These are phyloP conservation scores for Fusarium musae DNA, from an alignment of 2,329 filamentous ascomycete genomes.

Conservation along the genomic window DNA sequence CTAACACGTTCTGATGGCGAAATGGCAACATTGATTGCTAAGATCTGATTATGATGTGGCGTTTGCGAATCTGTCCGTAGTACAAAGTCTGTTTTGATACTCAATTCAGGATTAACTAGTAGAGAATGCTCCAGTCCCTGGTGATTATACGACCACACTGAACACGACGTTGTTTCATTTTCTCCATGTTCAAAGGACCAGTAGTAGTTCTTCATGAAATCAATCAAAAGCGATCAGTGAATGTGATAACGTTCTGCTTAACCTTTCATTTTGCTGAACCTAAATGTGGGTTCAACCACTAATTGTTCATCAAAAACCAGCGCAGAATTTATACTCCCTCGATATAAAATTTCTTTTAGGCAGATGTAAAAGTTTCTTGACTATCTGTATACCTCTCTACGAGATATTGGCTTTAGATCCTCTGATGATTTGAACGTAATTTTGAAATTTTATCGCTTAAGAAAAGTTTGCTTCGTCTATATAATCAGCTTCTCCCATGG, in stretches of 20 bases:
- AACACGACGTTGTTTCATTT: not conserved
- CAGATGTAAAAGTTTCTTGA: not conserved
- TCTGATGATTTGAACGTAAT: not conserved
- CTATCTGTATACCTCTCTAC: not conserved
- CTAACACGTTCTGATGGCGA: not conserved
- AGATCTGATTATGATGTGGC: not conserved
- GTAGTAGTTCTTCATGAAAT: not conserved
- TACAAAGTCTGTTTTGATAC: not conserved
- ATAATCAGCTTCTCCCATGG: not conserved
- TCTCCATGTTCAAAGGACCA: accelerated
- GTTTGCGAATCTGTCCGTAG: not conserved
- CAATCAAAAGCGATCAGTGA: no score
- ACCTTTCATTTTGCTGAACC: not conserved
- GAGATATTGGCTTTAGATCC: not conserved
- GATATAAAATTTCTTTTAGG: accelerated
- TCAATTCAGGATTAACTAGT: accelerated
- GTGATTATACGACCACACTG: no score
- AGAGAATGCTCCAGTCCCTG: not conserved
- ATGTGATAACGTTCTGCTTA: not conserved
- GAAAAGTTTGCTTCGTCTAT: not conserved
- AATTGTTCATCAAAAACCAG: no score
- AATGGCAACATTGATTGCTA: not conserved
- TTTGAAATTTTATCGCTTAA: no score
- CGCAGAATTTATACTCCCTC: not conserved
- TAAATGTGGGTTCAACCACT: not conserved